Evolutionary conservation across 108 stramenopile species (phyloP), one percentile per base, ranked within the genome.

Genomic region (Seminavis robusta): DNA sequence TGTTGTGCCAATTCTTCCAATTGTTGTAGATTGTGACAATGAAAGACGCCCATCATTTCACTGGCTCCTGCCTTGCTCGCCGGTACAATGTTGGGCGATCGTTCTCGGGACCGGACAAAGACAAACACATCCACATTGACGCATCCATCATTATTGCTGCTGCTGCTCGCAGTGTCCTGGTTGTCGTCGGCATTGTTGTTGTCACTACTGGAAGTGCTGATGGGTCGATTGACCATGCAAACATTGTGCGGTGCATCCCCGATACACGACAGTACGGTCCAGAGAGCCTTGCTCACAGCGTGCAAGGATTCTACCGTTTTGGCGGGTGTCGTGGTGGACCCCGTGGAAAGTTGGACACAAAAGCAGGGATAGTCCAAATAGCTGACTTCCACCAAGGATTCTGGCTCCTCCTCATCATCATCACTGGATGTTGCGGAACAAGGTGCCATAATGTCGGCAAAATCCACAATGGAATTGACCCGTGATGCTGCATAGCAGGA

Each of bases 41-140:
- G 82, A 49, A 83, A 83, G 2, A 77, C 33, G 1, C 82, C 82
- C 43, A 83, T 61, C 67, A 69, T 67, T 60, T 83, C 82, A 41
- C 71, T 71, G 2, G 72, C 44, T 37, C 82, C 82, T 9, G 73
- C 49, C 41, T 59, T 67, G 4, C 43, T 24, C 7, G 42, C 37
- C 17, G 60, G 69, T 29, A 64, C n/a, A n/a, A n/a, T 56, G 31
- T 26, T 21, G 30, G 21, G 31, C 47, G 70, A 66, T 48, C 36
- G 56, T 67, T 61, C 71, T 28, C 65, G 63, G 19, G 75, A 73
- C n/a, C 78, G 66, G 27, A 58, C 66, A 52, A 82, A 82, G 9
- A 78, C 31, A 39, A 67, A 78, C 20, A 67, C 61, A 28, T 71
- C 69, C 6, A 68, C 47, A 21, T 31, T 29, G 27, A 27, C 27